phyloP scores from a whole-genome alignment of 1,284 basidiomycete species.

The Pseudozyma thailandica region DNA sequence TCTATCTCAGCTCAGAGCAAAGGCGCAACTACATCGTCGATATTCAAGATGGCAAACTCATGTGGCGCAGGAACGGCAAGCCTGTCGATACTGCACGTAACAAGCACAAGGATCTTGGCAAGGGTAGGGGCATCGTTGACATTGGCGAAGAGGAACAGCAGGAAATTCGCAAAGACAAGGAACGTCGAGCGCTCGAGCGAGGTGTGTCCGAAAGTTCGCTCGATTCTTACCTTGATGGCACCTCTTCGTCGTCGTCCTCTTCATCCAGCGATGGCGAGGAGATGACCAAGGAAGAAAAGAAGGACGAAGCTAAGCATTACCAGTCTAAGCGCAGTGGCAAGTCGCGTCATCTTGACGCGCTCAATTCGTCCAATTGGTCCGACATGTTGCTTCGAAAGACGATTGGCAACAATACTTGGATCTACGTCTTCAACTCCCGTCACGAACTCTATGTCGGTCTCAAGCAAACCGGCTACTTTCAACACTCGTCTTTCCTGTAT shows the following conservation, averaged over 20 bases:
- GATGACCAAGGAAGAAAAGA: conserved; percentile 30
- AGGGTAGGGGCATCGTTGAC: conserved; percentile 65
- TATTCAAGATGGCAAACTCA: conserved; percentile 74
- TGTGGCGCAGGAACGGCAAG: conserved; percentile 78
- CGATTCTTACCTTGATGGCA: conserved; percentile 29
- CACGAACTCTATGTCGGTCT: conserved; percentile 59
- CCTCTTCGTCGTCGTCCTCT: conserved; percentile 31
- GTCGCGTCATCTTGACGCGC: conserved; percentile 30
- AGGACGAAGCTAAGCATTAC: conserved; percentile 28
- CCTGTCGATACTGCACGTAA: conserved; percentile 69
- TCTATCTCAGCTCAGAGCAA: conserved; percentile 72
- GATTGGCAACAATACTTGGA: conserved; percentile 53
- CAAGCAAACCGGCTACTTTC: conserved; percentile 62
- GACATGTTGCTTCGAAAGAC: conserved; percentile 58
- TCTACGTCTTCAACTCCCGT: conserved; percentile 61
- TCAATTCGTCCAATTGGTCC: conserved; percentile 50
- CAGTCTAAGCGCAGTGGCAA: conserved; percentile 47
- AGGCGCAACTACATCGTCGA: conserved; percentile 79
- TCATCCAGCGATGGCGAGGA: conserved; percentile 42
- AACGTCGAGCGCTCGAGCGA: conserved; percentile 31
- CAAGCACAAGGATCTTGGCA: conserved; percentile 60
- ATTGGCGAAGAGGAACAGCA: conserved; percentile 54
- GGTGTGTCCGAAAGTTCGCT: conserved; percentile 45
- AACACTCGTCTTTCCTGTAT: conserved; percentile 60
- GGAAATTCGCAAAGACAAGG: conserved; percentile 27